A percentile compares a stretch with the other conserved stretches of the same genome.
These are phyloP conservation scores for Isoetes engelmannii DNA, from an alignment of 83 land plant species.

Conservation along the genomic window DNA sequence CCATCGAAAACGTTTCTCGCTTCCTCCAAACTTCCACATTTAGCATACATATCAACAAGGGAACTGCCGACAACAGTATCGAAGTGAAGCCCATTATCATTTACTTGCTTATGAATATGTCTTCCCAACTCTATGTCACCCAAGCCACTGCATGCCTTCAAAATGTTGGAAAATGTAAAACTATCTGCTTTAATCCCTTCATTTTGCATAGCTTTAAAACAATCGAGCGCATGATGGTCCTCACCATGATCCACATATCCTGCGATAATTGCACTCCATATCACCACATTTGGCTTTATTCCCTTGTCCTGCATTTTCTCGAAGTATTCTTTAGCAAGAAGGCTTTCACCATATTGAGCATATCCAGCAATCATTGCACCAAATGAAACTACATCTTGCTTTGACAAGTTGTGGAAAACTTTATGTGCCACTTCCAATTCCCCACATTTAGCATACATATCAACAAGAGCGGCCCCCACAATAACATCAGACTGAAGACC, in stretches of 20 bases:
- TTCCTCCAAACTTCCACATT: conserved; percentile 7
- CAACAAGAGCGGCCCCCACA: conserved; percentile 21
- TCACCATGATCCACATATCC: too few species aligned
- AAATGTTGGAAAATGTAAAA: too few species aligned
- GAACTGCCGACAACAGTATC: too few species aligned
- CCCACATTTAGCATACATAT: conserved; percentile 29
- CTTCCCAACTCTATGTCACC: background rate
- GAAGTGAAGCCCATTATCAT: background rate
- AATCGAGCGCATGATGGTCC: too few species aligned
- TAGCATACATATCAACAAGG: conserved; percentile 11
- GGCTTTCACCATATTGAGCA: conserved; percentile 6
- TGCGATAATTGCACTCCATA: background rate
- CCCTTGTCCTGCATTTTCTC: conserved; percentile 16
- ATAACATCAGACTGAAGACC: conserved; percentile 21
- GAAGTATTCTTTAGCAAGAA: conserved; percentile 8
- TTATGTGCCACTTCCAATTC: conserved; percentile 16
- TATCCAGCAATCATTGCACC: conserved; percentile 31
- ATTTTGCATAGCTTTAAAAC: too few species aligned
- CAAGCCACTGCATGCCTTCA: too few species aligned
- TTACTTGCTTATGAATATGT: background rate
- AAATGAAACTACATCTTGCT: conserved; percentile 17
- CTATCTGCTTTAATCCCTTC: too few species aligned
- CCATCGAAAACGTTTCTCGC: conserved; percentile 6
- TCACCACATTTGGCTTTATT: conserved; percentile 12
- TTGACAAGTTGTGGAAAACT: conserved; percentile 19